Evolutionary conservation across 371 early-diverging fungal species (phyloP), one percentile per base, ranked within the genome.

Genomic region (Rhizomucor miehei): DNA sequence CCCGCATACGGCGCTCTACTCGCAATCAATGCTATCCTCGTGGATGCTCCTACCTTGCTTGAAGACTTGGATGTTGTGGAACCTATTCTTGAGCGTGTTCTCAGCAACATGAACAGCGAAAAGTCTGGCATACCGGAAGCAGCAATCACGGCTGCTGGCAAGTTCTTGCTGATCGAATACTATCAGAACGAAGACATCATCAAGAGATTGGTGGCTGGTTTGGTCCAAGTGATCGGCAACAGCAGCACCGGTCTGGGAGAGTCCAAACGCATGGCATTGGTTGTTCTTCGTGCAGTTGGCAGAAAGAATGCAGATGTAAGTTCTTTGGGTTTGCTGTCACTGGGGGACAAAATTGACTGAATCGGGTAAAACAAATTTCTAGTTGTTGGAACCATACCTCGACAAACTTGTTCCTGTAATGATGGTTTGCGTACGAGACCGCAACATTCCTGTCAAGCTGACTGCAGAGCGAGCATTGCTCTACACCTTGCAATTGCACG

Each of bases 391-490:
- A 52, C 80, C 82, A 0, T 60, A 74, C 29, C 61, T 89, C 51
- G 56, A 59, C 20, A 44, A 63, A 12, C 52, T 90, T n/a, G 81
- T 92, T 10, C 80, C 85, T 1, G 71, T 81, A 2, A 71, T 86
- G 44, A 86, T 92, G 87, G 54, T 64, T 5, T 82, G 78, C 60
- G 91, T 89, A 9, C 84, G 89, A 12, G 89, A 89, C 57, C 81
- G 92, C 45, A 82, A 77, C 45, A 82, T 89, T 25, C 87, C 92
- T 1, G 80, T 94, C 57, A 94, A 93, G 67, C 66, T 91, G 40
- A 88, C 93, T 2, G 87, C 89, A 0, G 94, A 94, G 67, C 77
- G 90, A 6, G 81, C 90, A 3, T 62, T 93, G 58, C 51, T 92
- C 38, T 82, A 89, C 51, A 55, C 80, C 14, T 61, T 94, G 40